Conservation (phyloP, 805 yeast genomes). For the Wickerhamiella cacticola region DNA sequence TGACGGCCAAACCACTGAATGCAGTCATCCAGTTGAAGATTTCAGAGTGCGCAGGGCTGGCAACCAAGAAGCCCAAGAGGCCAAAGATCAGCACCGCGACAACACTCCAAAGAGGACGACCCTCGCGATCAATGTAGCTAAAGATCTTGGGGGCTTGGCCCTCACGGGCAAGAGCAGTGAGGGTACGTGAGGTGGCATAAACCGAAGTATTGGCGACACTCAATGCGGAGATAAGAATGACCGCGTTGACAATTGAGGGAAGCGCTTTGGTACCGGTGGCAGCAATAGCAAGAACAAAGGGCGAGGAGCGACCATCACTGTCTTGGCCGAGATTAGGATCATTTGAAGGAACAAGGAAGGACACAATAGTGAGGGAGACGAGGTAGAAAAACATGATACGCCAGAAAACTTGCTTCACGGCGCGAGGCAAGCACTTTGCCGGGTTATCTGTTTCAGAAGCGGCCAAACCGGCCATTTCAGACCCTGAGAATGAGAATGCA, state of each 20-base stretch:
- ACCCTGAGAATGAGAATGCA: constrained; percentile 54
- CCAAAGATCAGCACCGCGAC: constrained; percentile 43
- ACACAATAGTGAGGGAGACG: constrained; percentile 38
- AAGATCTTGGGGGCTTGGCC: constrained; percentile 50
- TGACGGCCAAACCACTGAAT: constrained; percentile 47
- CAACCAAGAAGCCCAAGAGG: constrained; percentile 44
- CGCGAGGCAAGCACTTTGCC: constrained; percentile 47
- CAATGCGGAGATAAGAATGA: constrained; percentile 51
- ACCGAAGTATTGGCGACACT: constrained; percentile 69
- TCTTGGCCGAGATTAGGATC: constrained; percentile 35
- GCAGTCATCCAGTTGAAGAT: constrained; percentile 58
- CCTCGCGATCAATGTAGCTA: constrained; percentile 51
- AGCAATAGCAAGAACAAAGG: constrained; percentile 61
- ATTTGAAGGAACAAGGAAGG: constrained; percentile 52
- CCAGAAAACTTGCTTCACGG: constrained; percentile 67
- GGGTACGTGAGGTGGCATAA: constrained; percentile 54
- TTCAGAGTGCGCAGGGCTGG: constrained; percentile 39
- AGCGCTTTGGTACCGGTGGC: constrained; percentile 53
- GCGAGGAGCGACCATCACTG: constrained; percentile 56
- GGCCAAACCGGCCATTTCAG: constrained; percentile 53
- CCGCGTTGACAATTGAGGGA: constrained; percentile 56
- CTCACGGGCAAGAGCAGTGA: constrained; percentile 50
- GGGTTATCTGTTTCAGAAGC: constrained; percentile 61
- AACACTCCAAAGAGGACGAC: constrained; percentile 55
- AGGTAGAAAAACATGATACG: constrained; percentile 55